Conservation (phyloP, 2,329 filamentous ascomycete genomes). For the Pseudonectria buxi region DNA sequence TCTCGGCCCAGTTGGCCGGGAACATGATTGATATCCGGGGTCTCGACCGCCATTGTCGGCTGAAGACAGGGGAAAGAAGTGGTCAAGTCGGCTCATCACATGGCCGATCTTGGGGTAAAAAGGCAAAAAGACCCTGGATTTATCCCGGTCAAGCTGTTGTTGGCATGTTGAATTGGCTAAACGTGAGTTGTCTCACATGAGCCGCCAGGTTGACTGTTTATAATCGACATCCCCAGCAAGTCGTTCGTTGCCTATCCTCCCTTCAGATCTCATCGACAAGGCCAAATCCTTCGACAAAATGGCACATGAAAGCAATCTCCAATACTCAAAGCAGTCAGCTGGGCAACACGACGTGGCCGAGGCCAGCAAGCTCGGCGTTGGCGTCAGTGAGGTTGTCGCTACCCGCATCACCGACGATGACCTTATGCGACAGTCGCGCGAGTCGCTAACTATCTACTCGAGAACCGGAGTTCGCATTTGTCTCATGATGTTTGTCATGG, state of each 20-base stretch:
- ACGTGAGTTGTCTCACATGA: too few relatives aligned
- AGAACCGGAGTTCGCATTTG: conserved; percentile 13
- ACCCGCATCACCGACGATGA: conserved; percentile 15
- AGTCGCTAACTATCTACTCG: conserved; percentile 12
- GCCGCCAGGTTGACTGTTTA: too few relatives aligned
- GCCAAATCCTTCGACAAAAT: neutral
- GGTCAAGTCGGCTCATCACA: conserved; percentile 1
- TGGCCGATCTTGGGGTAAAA: conserved; percentile 1
- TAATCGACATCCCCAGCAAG: too few relatives aligned
- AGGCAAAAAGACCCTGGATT: conserved; percentile 1
- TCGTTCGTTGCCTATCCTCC: too few relatives aligned
- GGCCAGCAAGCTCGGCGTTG: conserved; percentile 13
- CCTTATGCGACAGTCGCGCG: conserved; percentile 11
- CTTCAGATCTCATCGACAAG: too few relatives aligned
- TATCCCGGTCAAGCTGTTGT: conserved; percentile 1
- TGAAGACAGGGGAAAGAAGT: neutral
- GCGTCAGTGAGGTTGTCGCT: conserved; percentile 15
- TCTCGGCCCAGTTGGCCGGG: too few relatives aligned
- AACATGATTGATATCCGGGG: too few relatives aligned
- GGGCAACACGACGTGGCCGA: conserved; percentile 15
- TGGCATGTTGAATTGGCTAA: too few relatives aligned
- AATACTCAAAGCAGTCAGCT: neutral
- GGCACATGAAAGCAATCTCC: neutral
- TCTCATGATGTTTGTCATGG: conserved; percentile 13
- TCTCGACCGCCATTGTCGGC: too few relatives aligned